Percentiles rank a stretch among this genome's conserved stretches.
These are phyloP conservation scores for Epichloe glyceriae DNA, from an alignment of 2,329 filamentous ascomycete genomes.

Conservation along the genomic window DNA sequence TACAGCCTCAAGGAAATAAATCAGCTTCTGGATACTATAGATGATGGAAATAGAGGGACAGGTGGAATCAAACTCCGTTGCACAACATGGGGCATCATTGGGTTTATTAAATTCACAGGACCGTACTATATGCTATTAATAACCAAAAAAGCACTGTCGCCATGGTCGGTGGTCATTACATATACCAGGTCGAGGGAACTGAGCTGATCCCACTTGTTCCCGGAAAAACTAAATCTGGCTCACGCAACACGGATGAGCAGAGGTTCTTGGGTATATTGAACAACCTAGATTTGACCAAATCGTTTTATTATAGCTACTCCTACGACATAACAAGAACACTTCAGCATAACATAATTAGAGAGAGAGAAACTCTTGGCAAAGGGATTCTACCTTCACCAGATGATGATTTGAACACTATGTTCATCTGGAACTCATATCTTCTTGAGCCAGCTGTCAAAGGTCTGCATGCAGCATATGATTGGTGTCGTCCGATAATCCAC, in stretches of 20 bases:
- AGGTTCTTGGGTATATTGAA: slow-evolving; percentile 80
- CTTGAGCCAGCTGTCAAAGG: slow-evolving; percentile 58
- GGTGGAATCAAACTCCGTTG: slow-evolving; percentile 84
- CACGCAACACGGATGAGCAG: slow-evolving; percentile 71
- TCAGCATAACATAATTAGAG: slow-evolving; percentile 79
- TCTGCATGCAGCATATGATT: slow-evolving; percentile 77
- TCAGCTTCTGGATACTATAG: slow-evolving; percentile 82
- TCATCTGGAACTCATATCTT: slow-evolving; percentile 92
- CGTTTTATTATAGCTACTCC: slow-evolving; percentile 97
- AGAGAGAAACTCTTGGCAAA: slow-evolving; percentile 57
- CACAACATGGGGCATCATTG: slow-evolving; percentile 84
- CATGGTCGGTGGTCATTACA: slow-evolving; percentile 89
- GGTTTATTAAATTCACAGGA: slow-evolving; percentile 92
- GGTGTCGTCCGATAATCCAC: slow-evolving; percentile 92
- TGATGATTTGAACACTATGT: slow-evolving; percentile 80
- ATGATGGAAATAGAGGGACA: slow-evolving; percentile 83
- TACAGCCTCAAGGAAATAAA: slow-evolving; percentile 90
- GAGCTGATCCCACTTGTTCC: slow-evolving; percentile 81
- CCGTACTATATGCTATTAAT: slow-evolving; percentile 96
- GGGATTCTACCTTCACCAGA: slow-evolving; percentile 46
- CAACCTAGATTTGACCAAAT: slow-evolving; percentile 78
- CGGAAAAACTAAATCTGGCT: slow-evolving; percentile 62
- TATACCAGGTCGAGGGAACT: slow-evolving; percentile 90
- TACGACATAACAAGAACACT: slow-evolving; percentile 90
- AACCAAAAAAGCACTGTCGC: slow-evolving; percentile 91